These are phyloP conservation scores for Suillus fuscotomentosus DNA, from an alignment of 768 basidiomycete species.

Conservation along the genomic window DNA sequence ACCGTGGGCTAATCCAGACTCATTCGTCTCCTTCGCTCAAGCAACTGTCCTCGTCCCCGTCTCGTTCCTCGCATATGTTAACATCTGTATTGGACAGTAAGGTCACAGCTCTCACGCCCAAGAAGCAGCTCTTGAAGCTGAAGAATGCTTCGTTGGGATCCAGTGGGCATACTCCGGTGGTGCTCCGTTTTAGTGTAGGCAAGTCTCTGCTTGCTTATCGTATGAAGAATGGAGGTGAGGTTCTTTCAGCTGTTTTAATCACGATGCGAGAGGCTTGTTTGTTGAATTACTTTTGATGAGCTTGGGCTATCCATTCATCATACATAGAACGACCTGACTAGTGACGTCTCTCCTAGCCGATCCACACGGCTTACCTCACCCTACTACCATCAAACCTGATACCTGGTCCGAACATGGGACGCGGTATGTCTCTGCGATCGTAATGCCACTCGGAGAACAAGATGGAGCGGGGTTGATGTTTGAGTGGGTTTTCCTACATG, in stretches of 20 bases:
- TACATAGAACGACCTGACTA: not conserved
- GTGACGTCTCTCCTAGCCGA: not conserved
- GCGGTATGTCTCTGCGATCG: constrained; percentile 28
- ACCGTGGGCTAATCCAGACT: not conserved
- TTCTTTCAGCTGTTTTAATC: not conserved
- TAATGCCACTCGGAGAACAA: constrained; percentile 39
- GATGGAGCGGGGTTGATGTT: constrained; percentile 48
- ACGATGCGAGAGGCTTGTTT: not conserved
- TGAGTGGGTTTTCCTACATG: constrained; percentile 38
- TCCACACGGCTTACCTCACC: constrained; percentile 10
- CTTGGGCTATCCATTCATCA: not conserved
- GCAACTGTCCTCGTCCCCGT: not conserved
- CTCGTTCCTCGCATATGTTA: not conserved
- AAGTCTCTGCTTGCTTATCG: not conserved
- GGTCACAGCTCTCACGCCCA: not conserved
- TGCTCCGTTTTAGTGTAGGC: not conserved
- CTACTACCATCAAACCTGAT: not conserved
- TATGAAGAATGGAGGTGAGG: not conserved
- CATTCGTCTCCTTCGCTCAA: not conserved
- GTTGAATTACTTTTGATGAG: not conserved
- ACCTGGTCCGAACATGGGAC: constrained; percentile 15
- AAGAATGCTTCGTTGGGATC: not conserved
- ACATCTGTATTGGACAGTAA: not conserved
- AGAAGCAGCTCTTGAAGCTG: not conserved
- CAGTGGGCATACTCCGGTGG: not conserved